These are phyloP conservation scores for Melampsora americana DNA, from an alignment of 1,284 basidiomycete genomes.

Conservation along the genomic window DNA sequence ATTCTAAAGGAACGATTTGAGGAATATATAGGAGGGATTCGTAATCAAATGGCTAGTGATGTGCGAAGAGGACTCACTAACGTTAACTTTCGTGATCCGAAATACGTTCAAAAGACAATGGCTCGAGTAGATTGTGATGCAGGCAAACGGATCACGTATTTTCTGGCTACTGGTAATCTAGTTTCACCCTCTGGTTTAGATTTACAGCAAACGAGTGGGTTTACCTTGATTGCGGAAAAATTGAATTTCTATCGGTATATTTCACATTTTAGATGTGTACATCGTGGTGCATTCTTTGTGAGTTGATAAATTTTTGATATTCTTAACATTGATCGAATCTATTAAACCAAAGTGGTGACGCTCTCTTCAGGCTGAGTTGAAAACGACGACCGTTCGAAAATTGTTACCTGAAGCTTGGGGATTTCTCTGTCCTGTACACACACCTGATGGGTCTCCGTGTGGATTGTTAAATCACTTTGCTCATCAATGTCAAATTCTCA, in stretches of 20 bases:
- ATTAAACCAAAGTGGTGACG: not conserved
- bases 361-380: slow-evolving; percentile 69
- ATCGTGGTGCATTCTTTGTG: slow-evolving; percentile 94
- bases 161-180: slow-evolving; percentile 95
- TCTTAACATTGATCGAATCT: not conserved
- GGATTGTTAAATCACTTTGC: slow-evolving; percentile 96
- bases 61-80: slow-evolving; percentile 68
- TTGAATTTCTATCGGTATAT: slow-evolving; percentile 98
- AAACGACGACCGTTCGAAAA: slow-evolving; percentile 97
- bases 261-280: slow-evolving; percentile 96
- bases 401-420: slow-evolving; percentile 98
- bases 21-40: slow-evolving; percentile 76
- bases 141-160: slow-evolving; percentile 83
- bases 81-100: slow-evolving; percentile 80
- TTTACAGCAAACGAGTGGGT: slow-evolving; percentile 92
- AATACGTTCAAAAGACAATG: slow-evolving; percentile 76
- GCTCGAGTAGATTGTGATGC: slow-evolving; percentile 84
- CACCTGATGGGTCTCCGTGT: slow-evolving; percentile 96
- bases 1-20: slow-evolving; percentile 97
- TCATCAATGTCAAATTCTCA: slow-evolving; percentile 87
- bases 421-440: slow-evolving; percentile 98
- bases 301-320: slow-evolving; percentile 4
- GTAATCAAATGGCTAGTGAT: slow-evolving; percentile 70
- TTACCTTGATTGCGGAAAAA: slow-evolving; percentile 98
- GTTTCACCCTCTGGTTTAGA: slow-evolving; percentile 93